Evolutionary conservation across 805 yeast species (phyloP), one percentile per base, ranked within the genome.

Genomic region (Candida stauntonica): DNA sequence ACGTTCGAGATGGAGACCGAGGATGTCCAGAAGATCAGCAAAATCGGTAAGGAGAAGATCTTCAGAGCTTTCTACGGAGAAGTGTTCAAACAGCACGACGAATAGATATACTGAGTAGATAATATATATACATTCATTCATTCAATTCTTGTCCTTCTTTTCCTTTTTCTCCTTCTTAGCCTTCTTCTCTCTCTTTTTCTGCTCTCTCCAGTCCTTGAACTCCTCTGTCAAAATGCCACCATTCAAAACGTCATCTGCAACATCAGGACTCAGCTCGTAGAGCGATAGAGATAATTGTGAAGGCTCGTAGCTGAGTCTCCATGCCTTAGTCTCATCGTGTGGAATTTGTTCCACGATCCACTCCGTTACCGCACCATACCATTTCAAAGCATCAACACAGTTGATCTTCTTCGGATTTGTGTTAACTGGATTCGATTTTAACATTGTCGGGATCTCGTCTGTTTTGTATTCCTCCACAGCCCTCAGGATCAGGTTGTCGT

Each of bases 301-400:
- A 2, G 81, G 72, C 47, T 75, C 77, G 53, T 72, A 85, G n/a
- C 71, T 67, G 43, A 79, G 61, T 39, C 71, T 65, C 67, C 73
- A 77, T 1, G 75, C 72, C 33, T 64, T 72, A 17, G 63, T 58
- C 42, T 78, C 77, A 30, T 74, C 75, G 20, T 67, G 64, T 11
- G 86, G 81, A 15, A 81, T 64, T 17, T 62, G 61, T 17, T 68
- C 70, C 29, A 66, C 66, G 24, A 91, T 57, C 96, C 96, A 88
- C 41, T 85, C 86, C 38, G 86, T 66, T 15, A 82, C 72, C 0
- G 93, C 88, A 3, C 91, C 91, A 60, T 86, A 85, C 78, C 94
- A 93, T 51, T 81, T 85, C 35, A 91, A 67, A 7, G 91, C 79
- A 39, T 80, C 86, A 60, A 79, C 74, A 48, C 95, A 91, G 52